Evolutionary conservation across 805 yeast genomes (phyloP).

Genomic region (Metschnikowia henanensis): DNA sequence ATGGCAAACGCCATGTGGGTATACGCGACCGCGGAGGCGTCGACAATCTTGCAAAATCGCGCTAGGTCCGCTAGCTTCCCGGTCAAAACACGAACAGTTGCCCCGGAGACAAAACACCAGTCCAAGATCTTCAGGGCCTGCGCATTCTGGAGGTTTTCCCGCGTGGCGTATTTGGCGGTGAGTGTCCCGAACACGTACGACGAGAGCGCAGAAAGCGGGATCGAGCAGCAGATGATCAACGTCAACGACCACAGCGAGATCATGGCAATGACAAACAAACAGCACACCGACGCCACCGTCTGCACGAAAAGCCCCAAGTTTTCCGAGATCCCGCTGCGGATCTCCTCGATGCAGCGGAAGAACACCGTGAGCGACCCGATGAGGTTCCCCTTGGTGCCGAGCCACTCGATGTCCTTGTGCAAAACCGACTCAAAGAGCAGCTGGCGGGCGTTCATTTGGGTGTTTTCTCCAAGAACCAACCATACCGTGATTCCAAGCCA

Average conservation of each 20-base stretch:
- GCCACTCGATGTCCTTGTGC: conserved; percentile 55
- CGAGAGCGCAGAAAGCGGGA: conserved; percentile 62
- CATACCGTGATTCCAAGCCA: conserved; percentile 63
- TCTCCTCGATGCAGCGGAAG: conserved; percentile 74
- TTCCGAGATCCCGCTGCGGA: conserved; percentile 67
- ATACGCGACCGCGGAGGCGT: conserved; percentile 39
- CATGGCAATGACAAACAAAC: conserved; percentile 64
- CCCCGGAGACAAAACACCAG: conserved; percentile 66
- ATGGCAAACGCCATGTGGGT: conserved; percentile 47
- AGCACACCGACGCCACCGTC: conserved; percentile 50
- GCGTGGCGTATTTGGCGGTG: conserved; percentile 47
- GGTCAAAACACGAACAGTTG: conserved; percentile 60
- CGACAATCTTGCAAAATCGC: conserved; percentile 40
- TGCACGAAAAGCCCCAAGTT: conserved; percentile 58
- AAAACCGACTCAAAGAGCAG: conserved; percentile 46
- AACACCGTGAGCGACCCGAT: conserved; percentile 66
- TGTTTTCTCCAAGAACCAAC: conserved; percentile 72
- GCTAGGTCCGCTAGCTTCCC: conserved; percentile 53
- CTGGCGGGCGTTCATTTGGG: conserved; percentile 56
- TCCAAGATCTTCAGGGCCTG: conserved; percentile 59
- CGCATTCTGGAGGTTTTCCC: conserved; percentile 59
- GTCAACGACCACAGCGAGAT: conserved; percentile 85
- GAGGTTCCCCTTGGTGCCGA: conserved; percentile 53
- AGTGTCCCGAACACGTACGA: conserved; percentile 52
- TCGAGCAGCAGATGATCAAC: conserved; percentile 65